Base-by-base conservation (phyloP, 495 filamentous ascomycete species). In the Hyaloscypha finlandica region DNA sequence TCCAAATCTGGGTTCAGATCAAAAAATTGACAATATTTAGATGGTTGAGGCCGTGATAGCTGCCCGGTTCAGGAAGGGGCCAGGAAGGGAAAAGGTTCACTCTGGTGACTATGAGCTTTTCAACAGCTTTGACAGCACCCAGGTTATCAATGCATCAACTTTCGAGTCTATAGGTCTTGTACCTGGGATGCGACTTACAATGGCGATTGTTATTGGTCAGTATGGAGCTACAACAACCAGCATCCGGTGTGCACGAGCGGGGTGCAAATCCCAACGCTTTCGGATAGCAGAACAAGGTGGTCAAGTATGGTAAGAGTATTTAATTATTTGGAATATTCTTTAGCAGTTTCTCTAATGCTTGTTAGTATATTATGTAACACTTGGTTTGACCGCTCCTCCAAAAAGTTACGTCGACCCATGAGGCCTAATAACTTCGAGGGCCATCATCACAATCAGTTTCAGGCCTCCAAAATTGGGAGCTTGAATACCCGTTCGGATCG, bases 71-170 rank as follows among this genome's bases (percentile, higher is more conserved):
- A 22, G 14, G 4, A 55, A 6, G 4, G 53, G 53, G 6, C 53
- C 53, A 9, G 53, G 53, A 5, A 3, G 20, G 2, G 20, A 29
- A 4, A 55, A 55, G 20, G 53, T 55, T 31, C 53, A 4, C 53
- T 61, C 35, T 20, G 8, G 9, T 30, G 59, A 61, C 11, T 75
- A 73, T 35, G 66, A 72, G 39, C 33, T 73, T 20, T 72, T 69
- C 57, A 68, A 71, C 32, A 29, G 53, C 4, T 6, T 6, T 9
- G 53, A 29, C 53, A 55, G 14, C 4, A 25, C 8, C 14, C 8
- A 4, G 6, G 30, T 55, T 55, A 29, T n/a, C 57, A 30, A 22
- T 29, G 58, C 33, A 20, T 33, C 60, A 14, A 4, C 20, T 25
- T 25, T 52, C 22, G n/a, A n/a, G n/a, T n/a, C n/a, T n/a, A n/a